A percentile compares a stretch with the other conserved stretches of the same genome.
Conservation (phyloP, 208 protist species). For the Crithidia fasciculata region DNA sequence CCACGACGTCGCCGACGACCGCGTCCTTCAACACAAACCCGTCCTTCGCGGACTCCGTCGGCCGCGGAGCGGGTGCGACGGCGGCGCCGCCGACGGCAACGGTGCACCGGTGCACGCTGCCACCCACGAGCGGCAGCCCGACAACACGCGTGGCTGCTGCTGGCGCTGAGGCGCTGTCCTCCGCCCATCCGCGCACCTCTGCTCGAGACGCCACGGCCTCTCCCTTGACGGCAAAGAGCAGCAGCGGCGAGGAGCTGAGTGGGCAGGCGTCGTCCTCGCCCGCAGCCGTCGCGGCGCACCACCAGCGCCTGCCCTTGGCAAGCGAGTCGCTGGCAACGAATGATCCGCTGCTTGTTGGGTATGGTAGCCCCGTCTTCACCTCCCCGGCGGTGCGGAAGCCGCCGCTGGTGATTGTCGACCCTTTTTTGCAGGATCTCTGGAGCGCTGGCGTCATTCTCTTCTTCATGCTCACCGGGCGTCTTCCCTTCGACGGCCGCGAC, state of each 20-base stretch:
- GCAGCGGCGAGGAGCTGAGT: constrained; percentile 13
- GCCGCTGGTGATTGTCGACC: constrained; percentile 51
- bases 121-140: neutral
- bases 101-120: constrained; percentile 1
- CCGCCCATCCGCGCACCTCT: neutral
- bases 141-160: neutral
- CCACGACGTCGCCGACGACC: constrained; percentile 22
- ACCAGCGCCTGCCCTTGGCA: neutral
- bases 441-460: constrained; percentile 93
- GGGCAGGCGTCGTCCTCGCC: constrained; percentile 10
- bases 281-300: neutral
- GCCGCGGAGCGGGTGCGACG: neutral
- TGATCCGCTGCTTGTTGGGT: too few species aligned
- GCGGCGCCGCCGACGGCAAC: neutral
- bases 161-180: neutral
- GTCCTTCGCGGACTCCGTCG: constrained; percentile 8
- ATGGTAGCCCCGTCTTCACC: neutral
- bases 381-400: constrained; percentile 13
- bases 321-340: neutral
- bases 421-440: constrained; percentile 93
- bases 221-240: constrained; percentile 11
- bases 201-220: neutral
- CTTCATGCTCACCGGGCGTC: constrained; percentile 94
- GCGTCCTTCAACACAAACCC: constrained; percentile 22
- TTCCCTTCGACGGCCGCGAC: constrained; percentile 95